phyloP scores from a whole-genome alignment of 306 rosid species.

The Lathyrus tuberosus region DNA sequence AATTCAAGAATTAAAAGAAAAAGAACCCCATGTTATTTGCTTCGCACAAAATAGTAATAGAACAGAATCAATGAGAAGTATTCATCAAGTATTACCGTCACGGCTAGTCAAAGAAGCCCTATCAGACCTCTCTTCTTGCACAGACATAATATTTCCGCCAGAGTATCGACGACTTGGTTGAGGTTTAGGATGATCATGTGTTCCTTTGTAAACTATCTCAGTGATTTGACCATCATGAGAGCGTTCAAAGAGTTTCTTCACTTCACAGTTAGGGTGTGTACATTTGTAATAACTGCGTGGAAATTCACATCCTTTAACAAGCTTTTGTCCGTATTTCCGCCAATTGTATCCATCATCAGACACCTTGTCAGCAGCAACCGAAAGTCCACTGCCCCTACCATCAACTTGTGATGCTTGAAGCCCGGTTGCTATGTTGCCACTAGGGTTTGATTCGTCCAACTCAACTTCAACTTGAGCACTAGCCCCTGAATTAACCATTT shows the following conservation, averaged over 20 bases:
- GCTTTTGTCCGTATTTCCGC: conserved; percentile 98
- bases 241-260: conserved; percentile 94
- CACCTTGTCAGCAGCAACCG: conserved; percentile 57
- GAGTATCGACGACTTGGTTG: conserved; percentile 91
- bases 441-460: conserved; percentile 60
- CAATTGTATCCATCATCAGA: conserved; percentile 98
- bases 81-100: conserved; percentile 64
- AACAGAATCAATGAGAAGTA: conserved; percentile 30
- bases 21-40: conserved; percentile 31
- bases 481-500: conserved; percentile 55
- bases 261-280: conserved; percentile 97
- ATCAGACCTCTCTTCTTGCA: conserved; percentile 78
- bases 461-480: conserved; percentile 63
- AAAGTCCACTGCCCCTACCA: conserved; percentile 60
- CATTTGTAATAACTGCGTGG: conserved; percentile 99
- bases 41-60: conserved; percentile 10
- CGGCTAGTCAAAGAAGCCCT: conserved; percentile 63
- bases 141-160: conserved; percentile 57
- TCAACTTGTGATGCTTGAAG: conserved; percentile 69
- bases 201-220: conserved; percentile 95
- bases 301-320: conserved; percentile 95
- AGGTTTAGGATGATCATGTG: conserved; percentile 98
- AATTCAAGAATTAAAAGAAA: conserved; percentile 40
- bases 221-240: conserved; percentile 94
- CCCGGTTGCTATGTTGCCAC: conserved; percentile 52